These are phyloP conservation scores for Lachancea sp. DNA, from an alignment of 805 yeast species.

Conservation along the genomic window DNA sequence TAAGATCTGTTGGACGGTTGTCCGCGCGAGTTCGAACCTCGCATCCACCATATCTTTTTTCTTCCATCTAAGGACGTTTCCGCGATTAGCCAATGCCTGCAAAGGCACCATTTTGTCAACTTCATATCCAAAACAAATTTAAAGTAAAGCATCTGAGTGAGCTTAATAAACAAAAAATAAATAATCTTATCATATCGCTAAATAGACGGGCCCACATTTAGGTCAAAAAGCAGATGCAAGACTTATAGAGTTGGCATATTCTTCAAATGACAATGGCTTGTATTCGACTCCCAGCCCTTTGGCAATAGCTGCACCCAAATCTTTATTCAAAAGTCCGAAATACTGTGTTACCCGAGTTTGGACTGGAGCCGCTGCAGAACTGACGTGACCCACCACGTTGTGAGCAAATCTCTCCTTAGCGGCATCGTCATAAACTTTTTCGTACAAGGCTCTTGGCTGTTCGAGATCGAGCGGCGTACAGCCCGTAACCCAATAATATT, in stretches of 20 bases:
- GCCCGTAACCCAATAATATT: slow-evolving; percentile 37
- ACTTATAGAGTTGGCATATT: slow-evolving; percentile 31
- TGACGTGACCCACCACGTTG: slow-evolving; percentile 38
- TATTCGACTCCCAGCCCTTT: slow-evolving; percentile 37
- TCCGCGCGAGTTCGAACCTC: slow-evolving; percentile 40
- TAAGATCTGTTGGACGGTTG: slow-evolving; percentile 38
- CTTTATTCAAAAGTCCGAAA: slow-evolving; percentile 39
- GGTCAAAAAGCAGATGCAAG: slow-evolving; percentile 11
- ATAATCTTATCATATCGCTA: neutral
- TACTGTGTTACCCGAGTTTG: slow-evolving; percentile 37
- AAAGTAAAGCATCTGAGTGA: no score
- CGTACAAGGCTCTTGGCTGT: slow-evolving; percentile 41
- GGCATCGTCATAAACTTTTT: slow-evolving; percentile 34
- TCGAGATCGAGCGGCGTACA: slow-evolving; percentile 40
- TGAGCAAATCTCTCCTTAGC: slow-evolving; percentile 33
- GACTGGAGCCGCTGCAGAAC: slow-evolving; percentile 27
- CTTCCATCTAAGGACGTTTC: no score
- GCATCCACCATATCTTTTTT: slow-evolving; percentile 33
- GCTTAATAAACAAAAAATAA: neutral
- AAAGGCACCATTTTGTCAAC: no score
- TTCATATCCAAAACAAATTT: no score
- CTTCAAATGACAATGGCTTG: slow-evolving; percentile 31
- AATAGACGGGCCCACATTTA: no score
- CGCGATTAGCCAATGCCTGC: no score
- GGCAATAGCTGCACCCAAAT: slow-evolving; percentile 38